Conservation (phyloP, 1,139 yeast genomes). For the Saccharomyces uvarum region DNA sequence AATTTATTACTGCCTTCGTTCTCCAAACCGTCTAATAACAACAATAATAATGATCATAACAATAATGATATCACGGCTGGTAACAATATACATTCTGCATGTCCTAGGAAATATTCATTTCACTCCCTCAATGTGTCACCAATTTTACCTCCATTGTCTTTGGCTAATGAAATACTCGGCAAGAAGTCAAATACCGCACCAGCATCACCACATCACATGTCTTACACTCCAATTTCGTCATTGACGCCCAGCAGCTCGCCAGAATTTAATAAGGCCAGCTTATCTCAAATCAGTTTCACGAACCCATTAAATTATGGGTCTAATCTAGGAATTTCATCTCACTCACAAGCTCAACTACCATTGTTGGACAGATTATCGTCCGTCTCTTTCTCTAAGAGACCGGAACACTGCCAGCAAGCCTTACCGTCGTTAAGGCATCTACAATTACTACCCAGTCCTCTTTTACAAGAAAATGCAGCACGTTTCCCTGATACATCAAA, state of each 20-base stretch:
- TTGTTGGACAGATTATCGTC: background rate
- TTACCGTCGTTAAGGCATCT: conserved; percentile 30
- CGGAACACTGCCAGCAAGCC: conserved; percentile 4
- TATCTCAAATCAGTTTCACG: conserved; percentile 3
- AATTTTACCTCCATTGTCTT: background rate
- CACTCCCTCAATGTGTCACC: conserved; percentile 1
- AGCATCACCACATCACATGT: conserved; percentile 22
- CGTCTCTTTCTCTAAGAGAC: background rate
- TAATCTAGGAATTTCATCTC: background rate
- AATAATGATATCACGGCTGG: background rate
- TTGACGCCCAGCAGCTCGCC: conserved; percentile 25
- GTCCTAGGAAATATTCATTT: background rate
- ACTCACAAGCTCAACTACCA: background rate
- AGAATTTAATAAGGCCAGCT: conserved; percentile 9
- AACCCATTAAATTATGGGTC: background rate
- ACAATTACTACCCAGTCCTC: conserved; percentile 27
- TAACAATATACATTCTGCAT: background rate
- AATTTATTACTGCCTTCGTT: conserved; percentile 7
- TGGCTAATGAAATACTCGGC: conserved; percentile 6
- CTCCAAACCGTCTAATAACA: background rate
- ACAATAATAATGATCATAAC: background rate
- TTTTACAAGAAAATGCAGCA: conserved; percentile 25
- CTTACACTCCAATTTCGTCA: conserved; percentile 8
- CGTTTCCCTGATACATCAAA: conserved; percentile 32
- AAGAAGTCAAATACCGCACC: conserved; percentile 28